Conservation (phyloP, 2,329 filamentous ascomycete species). For the Paecilomyces niveus region DNA sequence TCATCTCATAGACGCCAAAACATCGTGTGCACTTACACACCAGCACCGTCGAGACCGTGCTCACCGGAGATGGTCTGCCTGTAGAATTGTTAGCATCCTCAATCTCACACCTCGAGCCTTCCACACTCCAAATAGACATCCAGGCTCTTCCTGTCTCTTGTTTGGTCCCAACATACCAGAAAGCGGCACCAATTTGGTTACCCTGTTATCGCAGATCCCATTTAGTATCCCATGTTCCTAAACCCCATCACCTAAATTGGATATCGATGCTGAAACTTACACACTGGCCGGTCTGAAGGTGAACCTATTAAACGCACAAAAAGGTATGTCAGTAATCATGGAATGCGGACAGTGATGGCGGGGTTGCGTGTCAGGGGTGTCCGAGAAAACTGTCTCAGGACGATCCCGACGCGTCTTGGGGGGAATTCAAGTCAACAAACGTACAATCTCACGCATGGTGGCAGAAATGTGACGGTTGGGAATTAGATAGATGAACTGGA, state of each 20-base stretch:
- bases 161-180: slow-evolving; percentile 61
- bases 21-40: slow-evolving; percentile 62
- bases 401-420: slow-evolving; percentile 29
- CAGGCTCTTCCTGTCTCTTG: background rate
- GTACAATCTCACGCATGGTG: slow-evolving; percentile 70
- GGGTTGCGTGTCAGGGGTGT: slow-evolving; percentile 21
- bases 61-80: slow-evolving; percentile 79
- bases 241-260: slow-evolving; percentile 2
- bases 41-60: slow-evolving; percentile 95
- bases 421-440: slow-evolving; percentile 28
- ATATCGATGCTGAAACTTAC: slow-evolving; percentile 50
- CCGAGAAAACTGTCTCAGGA: slow-evolving; percentile 13
- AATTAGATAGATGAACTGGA: slow-evolving; percentile 8
- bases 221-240: slow-evolving; percentile 16
- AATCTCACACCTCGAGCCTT: background rate
- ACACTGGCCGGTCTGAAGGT: slow-evolving; percentile 99
- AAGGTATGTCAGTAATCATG: slow-evolving; percentile 19
- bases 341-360: slow-evolving; percentile 23
- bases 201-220: slow-evolving; percentile 53
- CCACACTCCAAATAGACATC: background rate
- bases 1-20: background rate
- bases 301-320: slow-evolving; percentile 65
- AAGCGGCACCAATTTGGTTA: slow-evolving; percentile 99
- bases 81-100: slow-evolving; percentile 33
- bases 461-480: slow-evolving; percentile 17